These are phyloP conservation scores for Eimeria necatrix DNA, from an alignment of 169 alveolate genomes.

Conservation along the genomic window DNA sequence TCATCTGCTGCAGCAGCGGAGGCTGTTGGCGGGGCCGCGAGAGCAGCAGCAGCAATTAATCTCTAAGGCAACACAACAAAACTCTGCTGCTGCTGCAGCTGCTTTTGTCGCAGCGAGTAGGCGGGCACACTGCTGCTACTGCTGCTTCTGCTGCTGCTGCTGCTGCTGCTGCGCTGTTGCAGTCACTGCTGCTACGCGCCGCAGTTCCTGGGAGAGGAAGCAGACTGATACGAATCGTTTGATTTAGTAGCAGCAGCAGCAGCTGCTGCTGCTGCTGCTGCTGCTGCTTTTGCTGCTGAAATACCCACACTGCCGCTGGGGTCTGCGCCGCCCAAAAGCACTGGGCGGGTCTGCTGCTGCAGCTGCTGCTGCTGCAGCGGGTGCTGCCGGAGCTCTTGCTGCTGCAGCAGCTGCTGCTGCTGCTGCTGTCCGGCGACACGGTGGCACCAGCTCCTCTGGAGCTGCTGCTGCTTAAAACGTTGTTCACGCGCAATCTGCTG, in stretches of 20 bases:
- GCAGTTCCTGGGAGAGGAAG: neutral
- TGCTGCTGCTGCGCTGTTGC: neutral
- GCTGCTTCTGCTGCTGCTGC: conserved; percentile 31
- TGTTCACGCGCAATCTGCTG: neutral
- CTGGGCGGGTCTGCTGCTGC: neutral
- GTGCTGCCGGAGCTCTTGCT: conserved; percentile 4
- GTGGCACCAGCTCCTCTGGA: neutral
- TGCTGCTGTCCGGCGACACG: conserved; percentile 17
- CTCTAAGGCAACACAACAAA: neutral
- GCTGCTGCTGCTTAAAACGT: conserved; percentile 39
- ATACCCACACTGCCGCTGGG: neutral
- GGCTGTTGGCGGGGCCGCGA: neutral
- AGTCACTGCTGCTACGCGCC: neutral
- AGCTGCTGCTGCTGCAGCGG: neutral
- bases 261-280: conserved; percentile 45
- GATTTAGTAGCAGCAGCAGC: neutral
- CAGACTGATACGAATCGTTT: neutral
- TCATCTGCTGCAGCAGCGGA: neutral
- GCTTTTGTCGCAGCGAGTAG: too few relatives aligned
- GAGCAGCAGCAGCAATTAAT: neutral
- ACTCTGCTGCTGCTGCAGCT: neutral
- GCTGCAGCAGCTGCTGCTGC: conserved; percentile 10
- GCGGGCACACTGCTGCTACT: too few relatives aligned
- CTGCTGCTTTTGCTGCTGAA: neutral
- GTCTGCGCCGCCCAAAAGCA: neutral